Base-by-base conservation (phyloP, 768 basidiomycete species). In the Mycena capillaripes region DNA sequence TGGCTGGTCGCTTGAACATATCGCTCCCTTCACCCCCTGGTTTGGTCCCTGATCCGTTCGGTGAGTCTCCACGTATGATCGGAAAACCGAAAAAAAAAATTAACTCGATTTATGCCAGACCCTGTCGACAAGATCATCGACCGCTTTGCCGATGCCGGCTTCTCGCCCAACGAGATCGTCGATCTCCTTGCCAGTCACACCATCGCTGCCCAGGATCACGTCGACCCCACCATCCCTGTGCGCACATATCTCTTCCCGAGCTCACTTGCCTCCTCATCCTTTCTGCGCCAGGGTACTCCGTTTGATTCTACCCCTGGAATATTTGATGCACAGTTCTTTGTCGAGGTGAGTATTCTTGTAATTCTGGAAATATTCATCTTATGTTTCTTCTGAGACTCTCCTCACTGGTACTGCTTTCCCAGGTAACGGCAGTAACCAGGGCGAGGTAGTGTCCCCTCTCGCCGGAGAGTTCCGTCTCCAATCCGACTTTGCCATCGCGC, bases 41-140 rank as follows among this genome's bases (percentile, higher is more conserved):
- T 29, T 73, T 83, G 25, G 78, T 84, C 12, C 84, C 84, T 0
- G 84, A 83, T 60, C 82, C 84, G 12, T 76, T 78, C 29, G 76
- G 79, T 58, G 75, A 77, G 7, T 77, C 78, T n/a, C 66, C 64
- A 32, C 59, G 38, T 9, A 79, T 81, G 46, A 69, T 82, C 42
- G 78, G 74, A 7, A 77, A 81, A 30, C 76, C 84, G 65, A 76
- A 69, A 23, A 82, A 83, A 60, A 82, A 78, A 25, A 81, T 81
- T 19, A 81, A 84, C 69, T 70, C 53, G 40, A n/a, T n/a, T n/a
- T n/a, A n/a, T n/a, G n/a, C n/a, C n/a, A n/a, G n/a, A n/a, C n/a
- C n/a, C n/a, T n/a, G n/a, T n/a, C n/a, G n/a, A n/a, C n/a, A n/a
- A n/a, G n/a, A n/a, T n/a, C n/a, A n/a, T n/a, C n/a, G n/a, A n/a